Evolutionary conservation across 345 rosid species (phyloP), one percentile per base, ranked within the genome.

Genomic region (Erysimum cheiranthoides): DNA sequence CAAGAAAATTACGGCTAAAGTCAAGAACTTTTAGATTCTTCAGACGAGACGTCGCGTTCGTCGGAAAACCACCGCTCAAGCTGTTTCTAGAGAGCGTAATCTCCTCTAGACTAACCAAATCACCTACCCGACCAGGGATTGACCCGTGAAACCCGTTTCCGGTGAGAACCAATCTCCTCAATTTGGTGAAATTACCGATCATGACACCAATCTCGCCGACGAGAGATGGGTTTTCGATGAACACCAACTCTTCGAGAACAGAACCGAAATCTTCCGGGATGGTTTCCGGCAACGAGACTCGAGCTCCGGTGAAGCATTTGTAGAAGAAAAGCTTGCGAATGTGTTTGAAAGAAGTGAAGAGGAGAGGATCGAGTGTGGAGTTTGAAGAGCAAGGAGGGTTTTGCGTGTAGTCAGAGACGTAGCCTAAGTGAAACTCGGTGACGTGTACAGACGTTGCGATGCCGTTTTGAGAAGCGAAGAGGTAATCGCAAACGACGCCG

Each of bases 311-410:
- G 85, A 85, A 90, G 56, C 96, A 90, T 40, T 80, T 82, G 80
- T 90, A 88, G 82, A 88, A 82, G 71, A 86, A 88, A 56, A 90
- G 83, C 74, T 85, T 86, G 32, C 96, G 92, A 0, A 90, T 80
- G 72, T 52, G 78, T 57, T 79, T 82, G 73, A 88, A 86, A 39
- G 89, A 77, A 38, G 82, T 73, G 77, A 88, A 83, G 40, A 90
- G 40, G 32, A 84, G 86, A 61, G 89, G 91, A 47, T 71, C 68
- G 25, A 90, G 82, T 0, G 88, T 79, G 36, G 95, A 75, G 56
- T 86, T 85, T 0, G 84, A 60, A 14, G 86, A 69, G 82, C 91
- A 90, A 75, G 88, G 84, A 3, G 88, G 89, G 84, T 88, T 90
- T 2, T 88, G 86, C 0, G 87, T 40, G 67, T 61, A 88, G 47